phyloP scores from a whole-genome alignment of 257 asterid species.

The Leonotis leonurus region DNA sequence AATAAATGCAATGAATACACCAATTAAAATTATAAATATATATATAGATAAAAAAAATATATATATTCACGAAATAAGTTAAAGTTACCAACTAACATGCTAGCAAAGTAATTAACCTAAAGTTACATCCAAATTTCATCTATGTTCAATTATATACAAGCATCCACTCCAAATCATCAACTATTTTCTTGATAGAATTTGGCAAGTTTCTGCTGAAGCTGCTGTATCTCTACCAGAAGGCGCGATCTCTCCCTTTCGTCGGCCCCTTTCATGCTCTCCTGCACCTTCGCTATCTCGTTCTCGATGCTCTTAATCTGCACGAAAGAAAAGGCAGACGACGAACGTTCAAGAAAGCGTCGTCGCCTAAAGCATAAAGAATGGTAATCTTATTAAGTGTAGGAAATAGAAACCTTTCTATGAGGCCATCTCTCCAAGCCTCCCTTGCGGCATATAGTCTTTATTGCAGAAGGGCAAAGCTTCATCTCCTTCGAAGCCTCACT shows the following conservation, averaged over 20 bases:
- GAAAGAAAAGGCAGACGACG: neutral
- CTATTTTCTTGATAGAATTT: constrained; percentile 4
- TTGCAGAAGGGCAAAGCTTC: constrained; percentile 51
- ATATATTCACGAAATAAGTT: too few relatives aligned
- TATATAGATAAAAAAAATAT: too few relatives aligned
- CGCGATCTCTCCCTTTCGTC: constrained; percentile 22
- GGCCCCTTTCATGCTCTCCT: constrained; percentile 16
- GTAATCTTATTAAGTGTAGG: neutral
- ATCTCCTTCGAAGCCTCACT: constrained; percentile 32
- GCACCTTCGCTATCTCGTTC: constrained; percentile 25
- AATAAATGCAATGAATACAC: too few relatives aligned
- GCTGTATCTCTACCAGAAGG: constrained; percentile 22
- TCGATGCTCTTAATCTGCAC: constrained; percentile 37
- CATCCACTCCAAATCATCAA: neutral
- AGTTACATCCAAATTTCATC: too few relatives aligned
- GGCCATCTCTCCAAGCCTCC: constrained; percentile 66
- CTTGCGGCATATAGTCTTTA: constrained; percentile 58
- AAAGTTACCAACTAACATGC: too few relatives aligned
- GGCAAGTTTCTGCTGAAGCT: constrained; percentile 31
- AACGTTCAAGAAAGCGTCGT: neutral
- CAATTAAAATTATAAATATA: too few relatives aligned
- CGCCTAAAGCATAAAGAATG: neutral
- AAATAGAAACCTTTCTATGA: constrained; percentile 37
- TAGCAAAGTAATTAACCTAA: too few relatives aligned
- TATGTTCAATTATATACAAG: too few relatives aligned